Base-by-base conservation (phyloP, 2,329 filamentous ascomycete genomes). In the Phialocephala sp. region DNA sequence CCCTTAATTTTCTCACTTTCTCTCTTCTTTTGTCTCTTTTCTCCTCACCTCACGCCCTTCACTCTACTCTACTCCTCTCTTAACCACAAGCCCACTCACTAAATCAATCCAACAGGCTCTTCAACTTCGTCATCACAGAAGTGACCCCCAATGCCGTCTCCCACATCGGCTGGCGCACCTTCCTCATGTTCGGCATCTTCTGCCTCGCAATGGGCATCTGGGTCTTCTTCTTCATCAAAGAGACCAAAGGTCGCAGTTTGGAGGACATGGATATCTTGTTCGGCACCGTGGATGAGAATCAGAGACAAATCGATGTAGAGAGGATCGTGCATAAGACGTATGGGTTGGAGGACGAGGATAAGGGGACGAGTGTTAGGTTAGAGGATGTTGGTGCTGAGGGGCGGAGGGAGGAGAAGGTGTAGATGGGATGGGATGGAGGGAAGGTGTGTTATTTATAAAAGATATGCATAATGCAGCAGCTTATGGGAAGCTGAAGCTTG, bases 221-320 rank as follows among this genome's bases (percentile, higher is more conserved):
- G 52, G 52, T 55, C 5, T 55, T 55, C 52, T 64, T 32, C 32
- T 64, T 24, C 55, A 54, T 52, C 18, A 35, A 35, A 24, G 89
- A 91, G 79, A 91, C 89, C 58, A 90, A 90, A 77, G 88, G 88
- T 37, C 80, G 89, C 20, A 86, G 84, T 0, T 82, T 91, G 56
- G 89, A 91, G 76, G 84, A 89, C 71, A 79, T 80, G 66, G 77
- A 74, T 64, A 68, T 72, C 20, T 35, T 74, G 20, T 74, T 74
- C 24, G 43, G 56, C 14, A 39, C 22, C 12, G 61, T 63, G 43
- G 61, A 68, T 65, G 36, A 63, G 62, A 36, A 54, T 60, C 36
- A 60, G 55, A 50, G 66, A 1, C 62, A 59, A 55, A 45, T 37
- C 24, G 69, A 71, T 62, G 63, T 71, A 22, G 68, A 71, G 58